Evolutionary conservation across 1,284 basidiomycete genomes (phyloP).

Genomic region (Exobasidium rhododendri): DNA sequence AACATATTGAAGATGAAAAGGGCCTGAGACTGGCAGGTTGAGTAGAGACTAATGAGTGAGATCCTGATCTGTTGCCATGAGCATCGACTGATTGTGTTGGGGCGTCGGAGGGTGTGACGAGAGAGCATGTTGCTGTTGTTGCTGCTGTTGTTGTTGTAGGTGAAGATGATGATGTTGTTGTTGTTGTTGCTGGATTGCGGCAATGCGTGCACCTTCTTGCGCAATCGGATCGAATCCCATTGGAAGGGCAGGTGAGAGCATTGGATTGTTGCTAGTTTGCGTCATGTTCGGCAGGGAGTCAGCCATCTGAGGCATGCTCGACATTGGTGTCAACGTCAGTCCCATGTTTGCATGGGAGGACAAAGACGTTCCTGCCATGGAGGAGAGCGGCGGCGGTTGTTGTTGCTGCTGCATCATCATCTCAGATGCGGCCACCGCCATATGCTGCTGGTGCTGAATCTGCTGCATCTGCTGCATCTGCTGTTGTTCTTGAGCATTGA

Average conservation of each 20-base stretch:
- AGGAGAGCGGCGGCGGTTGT: constrained; percentile 1
- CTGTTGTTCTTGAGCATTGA: constrained; percentile 18
- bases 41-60: no score
- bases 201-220: constrained; percentile 10
- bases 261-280: constrained; percentile 9
- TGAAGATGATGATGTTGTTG: constrained; percentile 8
- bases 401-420: constrained; percentile 1
- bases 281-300: constrained; percentile 7
- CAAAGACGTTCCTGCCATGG: not conserved
- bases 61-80: not conserved
- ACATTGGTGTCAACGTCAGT: constrained; percentile 14
- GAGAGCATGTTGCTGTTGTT: no score
- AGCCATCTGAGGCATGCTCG: constrained; percentile 15
- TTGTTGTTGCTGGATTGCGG: constrained; percentile 11
- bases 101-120: no score
- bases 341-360: not conserved
- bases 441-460: not conserved
- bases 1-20: no score
- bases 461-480: constrained; percentile 28
- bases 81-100: no score
- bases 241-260: constrained; percentile 14
- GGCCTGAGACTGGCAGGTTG: no score
- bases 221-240: constrained; percentile 16
- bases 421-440: not conserved
- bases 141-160: constrained; percentile 2